Evolutionary conservation across 176 grass and related monocot genomes (phyloP).

Genomic region (Oryza meyeriana): DNA sequence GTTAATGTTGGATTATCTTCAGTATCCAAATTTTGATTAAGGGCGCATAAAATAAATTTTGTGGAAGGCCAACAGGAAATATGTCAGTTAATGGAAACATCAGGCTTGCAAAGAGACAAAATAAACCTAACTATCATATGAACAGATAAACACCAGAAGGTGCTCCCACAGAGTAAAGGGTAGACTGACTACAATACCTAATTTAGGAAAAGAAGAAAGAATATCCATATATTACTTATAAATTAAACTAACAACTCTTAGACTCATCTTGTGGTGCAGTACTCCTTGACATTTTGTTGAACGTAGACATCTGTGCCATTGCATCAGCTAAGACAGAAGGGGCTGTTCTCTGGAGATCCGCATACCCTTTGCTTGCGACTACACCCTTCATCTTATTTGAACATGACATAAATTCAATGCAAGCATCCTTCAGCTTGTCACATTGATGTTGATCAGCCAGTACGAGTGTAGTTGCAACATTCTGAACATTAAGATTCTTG

Average conservation of each 20-base stretch:
- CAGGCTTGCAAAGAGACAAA: not conserved
- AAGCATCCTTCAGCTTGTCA: not conserved
- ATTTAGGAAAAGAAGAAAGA: not conserved
- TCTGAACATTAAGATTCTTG: not conserved
- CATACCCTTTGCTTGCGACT: not conserved
- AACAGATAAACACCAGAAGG: not conserved
- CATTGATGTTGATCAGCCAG: not conserved
- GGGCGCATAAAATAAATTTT: not conserved
- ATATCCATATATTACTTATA: not conserved
- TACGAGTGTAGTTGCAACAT: not conserved
- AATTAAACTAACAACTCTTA: not conserved
- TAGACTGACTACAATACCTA: not conserved
- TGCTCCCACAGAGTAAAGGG: not conserved
- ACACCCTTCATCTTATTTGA: not conserved
- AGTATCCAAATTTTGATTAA: not conserved
- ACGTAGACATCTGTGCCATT: not conserved
- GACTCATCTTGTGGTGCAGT: not conserved
- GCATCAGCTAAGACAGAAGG: not conserved
- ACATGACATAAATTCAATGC: not conserved
- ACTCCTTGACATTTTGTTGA: not conserved
- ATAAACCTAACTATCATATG: not conserved
- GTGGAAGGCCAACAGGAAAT: not conserved
- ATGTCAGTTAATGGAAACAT: not conserved
- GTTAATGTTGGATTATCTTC: not conserved
- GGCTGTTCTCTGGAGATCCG: not conserved